Conservation (phyloP, 2,329 filamentous ascomycete genomes). For the Zymoseptoria brevis region DNA sequence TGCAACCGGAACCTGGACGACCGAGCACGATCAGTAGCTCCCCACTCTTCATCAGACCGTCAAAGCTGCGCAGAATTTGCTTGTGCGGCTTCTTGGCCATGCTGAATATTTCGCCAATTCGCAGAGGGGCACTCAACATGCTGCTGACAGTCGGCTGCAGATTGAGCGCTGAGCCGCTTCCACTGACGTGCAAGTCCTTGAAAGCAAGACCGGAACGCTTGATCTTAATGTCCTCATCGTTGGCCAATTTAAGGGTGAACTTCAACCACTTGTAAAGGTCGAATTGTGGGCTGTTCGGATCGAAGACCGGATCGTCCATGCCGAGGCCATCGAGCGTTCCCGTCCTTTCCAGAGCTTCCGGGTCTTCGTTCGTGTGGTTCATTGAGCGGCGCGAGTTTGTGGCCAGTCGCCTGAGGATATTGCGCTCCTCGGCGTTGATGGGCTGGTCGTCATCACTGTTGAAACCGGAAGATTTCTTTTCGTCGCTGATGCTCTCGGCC, state of each 20-base stretch:
- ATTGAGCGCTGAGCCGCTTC: conserved; percentile 59
- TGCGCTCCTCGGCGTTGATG: conserved; percentile 13
- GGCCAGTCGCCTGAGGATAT: conserved; percentile 17
- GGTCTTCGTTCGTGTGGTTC: conserved; percentile 9
- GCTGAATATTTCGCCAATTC: conserved; percentile 49
- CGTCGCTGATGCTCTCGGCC: conserved; percentile 16
- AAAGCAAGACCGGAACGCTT: conserved; percentile 55
- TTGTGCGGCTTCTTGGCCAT: conserved; percentile 42
- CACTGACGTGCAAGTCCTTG: conserved; percentile 58
- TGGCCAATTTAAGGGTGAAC: conserved; percentile 43
- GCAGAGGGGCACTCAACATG: conserved; percentile 50
- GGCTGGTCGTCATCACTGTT: conserved; percentile 12
- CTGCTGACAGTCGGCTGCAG: conserved; percentile 61
- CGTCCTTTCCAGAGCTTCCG: conserved; percentile 16
- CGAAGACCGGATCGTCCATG: conserved; percentile 42
- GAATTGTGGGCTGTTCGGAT: conserved; percentile 46
- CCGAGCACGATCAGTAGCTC: conserved; percentile 43
- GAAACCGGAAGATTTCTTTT: conserved; percentile 5
- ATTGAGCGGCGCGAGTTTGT: conserved; percentile 17
- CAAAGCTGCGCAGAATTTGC: conserved; percentile 48
- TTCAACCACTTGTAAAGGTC: conserved; percentile 47
- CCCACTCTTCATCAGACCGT: conserved; percentile 45
- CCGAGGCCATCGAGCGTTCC: conserved; percentile 32
- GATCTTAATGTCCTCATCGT: conserved; percentile 48
- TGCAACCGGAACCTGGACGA: conserved; percentile 51